phyloP scores from a whole-genome alignment of 2,329 filamentous ascomycete genomes.

The Diaporthe sp. region DNA sequence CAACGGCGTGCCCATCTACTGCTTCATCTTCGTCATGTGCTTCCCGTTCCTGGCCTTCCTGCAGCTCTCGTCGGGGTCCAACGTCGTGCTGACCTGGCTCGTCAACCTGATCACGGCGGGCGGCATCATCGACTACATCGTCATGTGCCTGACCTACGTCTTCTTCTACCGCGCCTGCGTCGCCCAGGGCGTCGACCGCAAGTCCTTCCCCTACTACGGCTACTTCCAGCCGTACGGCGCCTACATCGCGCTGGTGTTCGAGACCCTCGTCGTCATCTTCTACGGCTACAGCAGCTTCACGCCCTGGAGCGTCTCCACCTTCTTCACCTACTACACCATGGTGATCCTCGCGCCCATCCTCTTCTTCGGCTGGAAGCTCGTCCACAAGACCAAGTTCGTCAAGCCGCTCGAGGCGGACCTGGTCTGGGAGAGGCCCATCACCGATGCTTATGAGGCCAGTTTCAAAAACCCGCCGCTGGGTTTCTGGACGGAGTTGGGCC shows the following conservation, averaged over 20 bases:
- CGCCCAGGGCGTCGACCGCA: constrained; percentile 52
- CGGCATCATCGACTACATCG: constrained; percentile 73
- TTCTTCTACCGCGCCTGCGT: constrained; percentile 40
- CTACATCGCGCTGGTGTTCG: constrained; percentile 59
- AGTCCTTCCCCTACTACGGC: constrained; percentile 68
- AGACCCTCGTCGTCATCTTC: constrained; percentile 59
- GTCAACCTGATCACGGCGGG: constrained; percentile 69
- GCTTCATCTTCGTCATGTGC: constrained; percentile 66
- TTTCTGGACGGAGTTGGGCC: constrained; percentile 40
- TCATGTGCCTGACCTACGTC: constrained; percentile 47
- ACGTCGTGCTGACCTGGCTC: constrained; percentile 58
- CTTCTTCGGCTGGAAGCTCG: constrained; percentile 75
- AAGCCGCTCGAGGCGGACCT: constrained; percentile 69
- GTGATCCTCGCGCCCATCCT: constrained; percentile 66
- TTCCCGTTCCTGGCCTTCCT: constrained; percentile 60
- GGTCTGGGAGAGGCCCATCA: constrained; percentile 70
- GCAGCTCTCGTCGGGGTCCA: constrained; percentile 36
- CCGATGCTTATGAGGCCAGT: constrained; percentile 60
- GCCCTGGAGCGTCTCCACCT: constrained; percentile 48
- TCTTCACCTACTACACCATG: constrained; percentile 68
- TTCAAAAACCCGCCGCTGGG: constrained; percentile 35
- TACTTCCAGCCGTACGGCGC: constrained; percentile 72
- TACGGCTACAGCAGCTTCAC: constrained; percentile 66
- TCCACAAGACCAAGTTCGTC: constrained; percentile 70
- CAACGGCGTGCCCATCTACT: constrained; percentile 73